Percentiles rank a stretch among this genome's conserved stretches.
These are phyloP conservation scores for Anthracocystis setariae DNA, from an alignment of 1,284 basidiomycete species.

Conservation along the genomic window DNA sequence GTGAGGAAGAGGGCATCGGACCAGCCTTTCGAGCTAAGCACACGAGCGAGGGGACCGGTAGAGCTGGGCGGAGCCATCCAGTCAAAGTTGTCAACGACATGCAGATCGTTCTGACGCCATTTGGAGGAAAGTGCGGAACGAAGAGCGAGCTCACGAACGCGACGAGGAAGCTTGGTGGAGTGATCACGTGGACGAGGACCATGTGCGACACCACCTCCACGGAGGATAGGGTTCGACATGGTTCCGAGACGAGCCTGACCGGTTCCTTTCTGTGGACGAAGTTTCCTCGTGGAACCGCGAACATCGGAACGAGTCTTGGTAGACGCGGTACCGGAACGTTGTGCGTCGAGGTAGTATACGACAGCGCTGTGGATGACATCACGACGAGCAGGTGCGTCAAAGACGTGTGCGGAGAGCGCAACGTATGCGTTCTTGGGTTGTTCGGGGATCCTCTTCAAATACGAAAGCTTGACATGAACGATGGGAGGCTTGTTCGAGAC, in stretches of 20 bases:
- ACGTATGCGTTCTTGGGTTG: conserved; percentile 68
- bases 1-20: conserved; percentile 62
- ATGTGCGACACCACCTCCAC: conserved; percentile 90
- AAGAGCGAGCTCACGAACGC: conserved; percentile 92
- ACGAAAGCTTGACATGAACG: conserved; percentile 51
- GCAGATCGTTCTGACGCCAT: conserved; percentile 78
- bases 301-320: conserved; percentile 94
- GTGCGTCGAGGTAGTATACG: conserved; percentile 84
- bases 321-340: conserved; percentile 87
- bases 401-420: conserved; percentile 82
- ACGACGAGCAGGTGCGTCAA: conserved; percentile 81
- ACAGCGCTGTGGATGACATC: conserved; percentile 95
- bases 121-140: conserved; percentile 85
- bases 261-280: conserved; percentile 89
- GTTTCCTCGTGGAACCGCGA: conserved; percentile 84
- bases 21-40: conserved; percentile 60
- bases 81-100: conserved; percentile 75
- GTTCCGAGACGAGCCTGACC: conserved; percentile 91
- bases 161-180: conserved; percentile 86
- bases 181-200: conserved; percentile 91
- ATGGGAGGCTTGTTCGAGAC: conserved; percentile 40
- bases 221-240: conserved; percentile 84
- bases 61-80: conserved; percentile 62
- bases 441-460: conserved; percentile 19
- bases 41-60: conserved; percentile 53